Base-by-base conservation (phyloP, 768 basidiomycete species). In the Xerocomus brunneocitrinus region DNA sequence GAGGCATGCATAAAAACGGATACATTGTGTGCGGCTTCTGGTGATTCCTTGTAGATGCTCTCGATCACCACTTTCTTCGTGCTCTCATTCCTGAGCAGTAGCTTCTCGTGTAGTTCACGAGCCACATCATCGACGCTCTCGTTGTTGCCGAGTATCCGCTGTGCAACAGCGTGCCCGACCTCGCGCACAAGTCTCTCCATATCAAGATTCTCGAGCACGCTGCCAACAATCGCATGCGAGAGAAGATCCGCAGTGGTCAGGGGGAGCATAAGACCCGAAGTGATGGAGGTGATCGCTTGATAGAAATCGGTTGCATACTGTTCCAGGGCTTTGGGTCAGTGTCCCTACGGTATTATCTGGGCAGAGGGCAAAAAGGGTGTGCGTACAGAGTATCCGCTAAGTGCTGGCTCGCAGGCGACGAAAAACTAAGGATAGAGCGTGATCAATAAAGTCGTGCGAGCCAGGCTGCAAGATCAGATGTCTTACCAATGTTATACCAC, bases 111-210 rank as follows among this genome's bases (percentile, higher is more conserved):
- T 28, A 98, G 74, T 71, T 97, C 95, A 32, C 84, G 81, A 12
- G 95, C 95, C 19, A 98, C 94, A 54, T 98, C 95, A 67, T 98
- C 95, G 19, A 98, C 95, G 62, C 89, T 94, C 70, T 97, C 89
- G 69, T 95, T 89, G 59, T 92, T 91, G 22, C 91, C 89, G 9
- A 92, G 80, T 68, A 98, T 92, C 48, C 95, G 82, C 62, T 91
- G 84, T 7, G 94, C 93, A 8, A 98, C 94, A 8, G 93, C 93
- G 53, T 87, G 80, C 16, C 95, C 95, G 46, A 98, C 94, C 72
- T 98, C 95, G 35, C 85, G 84, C 52, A 98, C 92, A 36, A 98
- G 79, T 30, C 93, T 83, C 64, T 98, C 95, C 95, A 98, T 95
- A 70, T 98, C 95, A 55, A 98, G 83, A 64, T 98, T 97, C 74